phyloP scores from a whole-genome alignment of 306 rosid genomes.

The Cucurbita ficifolia region DNA sequence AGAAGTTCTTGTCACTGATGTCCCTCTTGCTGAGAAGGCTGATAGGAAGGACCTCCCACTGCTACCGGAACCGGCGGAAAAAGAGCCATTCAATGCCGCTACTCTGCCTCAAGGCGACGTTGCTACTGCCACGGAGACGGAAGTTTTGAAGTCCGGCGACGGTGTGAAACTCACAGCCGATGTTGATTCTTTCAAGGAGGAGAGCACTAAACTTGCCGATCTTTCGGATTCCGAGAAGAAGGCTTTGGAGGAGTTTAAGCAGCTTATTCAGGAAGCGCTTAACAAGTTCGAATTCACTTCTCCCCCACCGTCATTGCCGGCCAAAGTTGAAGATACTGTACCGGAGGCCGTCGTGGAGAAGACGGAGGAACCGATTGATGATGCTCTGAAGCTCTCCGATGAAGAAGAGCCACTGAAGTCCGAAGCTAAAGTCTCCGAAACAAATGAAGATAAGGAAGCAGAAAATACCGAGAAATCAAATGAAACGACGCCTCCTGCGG shows the following conservation, averaged over 20 bases:
- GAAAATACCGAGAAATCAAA: neutral
- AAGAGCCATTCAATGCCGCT: neutral
- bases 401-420: slow-evolving; percentile 6
- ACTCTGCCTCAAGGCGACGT: neutral
- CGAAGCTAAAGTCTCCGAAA: neutral
- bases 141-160: slow-evolving; percentile 12
- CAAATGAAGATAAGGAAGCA: neutral
- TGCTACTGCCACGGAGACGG: slow-evolving; percentile 5
- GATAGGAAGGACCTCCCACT: neutral
- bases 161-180: slow-evolving; percentile 16
- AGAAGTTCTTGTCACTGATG: neutral
- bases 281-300: slow-evolving; percentile 33
- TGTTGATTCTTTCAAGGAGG: slow-evolving; percentile 41
- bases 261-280: slow-evolving; percentile 39
- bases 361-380: slow-evolving; percentile 9
- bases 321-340: neutral
- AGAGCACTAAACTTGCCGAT: slow-evolving; percentile 40
- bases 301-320: neutral
- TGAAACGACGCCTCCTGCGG: neutral
- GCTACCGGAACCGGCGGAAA: neutral
- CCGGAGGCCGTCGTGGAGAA: slow-evolving; percentile 6
- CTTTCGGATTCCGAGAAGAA: slow-evolving; percentile 37
- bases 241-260: slow-evolving; percentile 41
- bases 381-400: neutral
- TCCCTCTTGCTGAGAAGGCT: neutral